Evolutionary conservation across 148 eudicot genomes (phyloP), one percentile per base, ranked within the genome.

Genomic region (Heliosperma pusillum): DNA sequence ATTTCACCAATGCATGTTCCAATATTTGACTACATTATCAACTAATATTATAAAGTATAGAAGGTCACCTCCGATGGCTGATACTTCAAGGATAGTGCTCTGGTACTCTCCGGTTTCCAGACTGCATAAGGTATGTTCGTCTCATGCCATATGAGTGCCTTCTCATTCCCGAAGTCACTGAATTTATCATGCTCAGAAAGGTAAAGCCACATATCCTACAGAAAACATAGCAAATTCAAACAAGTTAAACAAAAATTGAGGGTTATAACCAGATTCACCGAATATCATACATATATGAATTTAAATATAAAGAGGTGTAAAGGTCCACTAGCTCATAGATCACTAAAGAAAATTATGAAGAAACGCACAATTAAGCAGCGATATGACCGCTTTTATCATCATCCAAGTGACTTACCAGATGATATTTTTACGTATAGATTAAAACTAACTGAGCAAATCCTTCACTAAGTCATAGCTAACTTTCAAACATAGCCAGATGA

Each of bases 141-240:
- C 90, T 95, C 98, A 74, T 95, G 97, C 98, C 98, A 95, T 52
- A 95, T 72, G 77, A 95, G 99, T 70, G 99, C 91, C 67, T 78
- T 82, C 81, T 92, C 99, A 29, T 80, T 88, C 59, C 92, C 87
- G 68, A 92, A 95, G 74, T 95, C 97, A 15, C 53, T 86, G 75
- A 95, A 95, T 65, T 78, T 90, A 27, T 95, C 92, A 33, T 89
- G 81, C 74, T 92, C 98, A 33, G 96, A 92, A 21, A 92, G 81
- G 74, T 95, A 95, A 44, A 95, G 70, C 97, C 97, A 95, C 97
- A 90, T 89, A 83, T 95, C 97, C 99, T 90, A 82, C 24, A 56
- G 73, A 21, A 66, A 12, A 64, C 47, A 75, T 2, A 3, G 7
- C 42, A 36, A 36, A 36, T 36, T 36, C 42, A 36, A 36, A 7